A percentile compares a stretch with the other conserved stretches of the same genome.
Evolutionary conservation across 2,329 filamentous ascomycete genomes (phyloP).

Genomic region (Clonostachys solani): DNA sequence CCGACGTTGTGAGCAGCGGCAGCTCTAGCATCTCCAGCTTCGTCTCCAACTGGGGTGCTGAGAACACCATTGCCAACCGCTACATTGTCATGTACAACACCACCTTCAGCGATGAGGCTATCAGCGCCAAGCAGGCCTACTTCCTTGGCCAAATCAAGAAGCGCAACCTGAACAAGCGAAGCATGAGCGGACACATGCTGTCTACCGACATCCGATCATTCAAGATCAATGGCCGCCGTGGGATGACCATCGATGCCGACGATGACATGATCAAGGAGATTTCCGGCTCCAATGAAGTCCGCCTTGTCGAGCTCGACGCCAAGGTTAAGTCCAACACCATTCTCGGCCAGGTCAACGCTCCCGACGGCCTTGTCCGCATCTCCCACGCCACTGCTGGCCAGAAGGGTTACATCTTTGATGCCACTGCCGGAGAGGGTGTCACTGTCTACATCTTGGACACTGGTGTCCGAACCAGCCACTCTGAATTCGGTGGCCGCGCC

Average conservation of each 20-base stretch:
- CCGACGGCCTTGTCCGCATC: constrained; percentile 47
- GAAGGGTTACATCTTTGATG: constrained; percentile 37
- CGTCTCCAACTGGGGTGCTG: constrained; percentile 42
- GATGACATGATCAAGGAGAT: constrained; percentile 45
- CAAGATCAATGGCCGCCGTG: constrained; percentile 45
- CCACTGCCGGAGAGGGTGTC: constrained; percentile 46
- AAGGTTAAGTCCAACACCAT: constrained; percentile 36
- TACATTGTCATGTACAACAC: constrained; percentile 65
- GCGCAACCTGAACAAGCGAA: constrained; percentile 52
- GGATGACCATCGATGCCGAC: constrained; percentile 47
- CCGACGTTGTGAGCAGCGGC: constrained; percentile 5
- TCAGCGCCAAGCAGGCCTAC: constrained; percentile 43
- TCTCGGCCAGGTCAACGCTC: constrained; percentile 47
- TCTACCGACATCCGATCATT: constrained; percentile 42
- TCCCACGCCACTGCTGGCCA: constrained; percentile 33
- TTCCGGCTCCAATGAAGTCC: constrained; percentile 40
- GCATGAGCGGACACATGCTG: constrained; percentile 37
- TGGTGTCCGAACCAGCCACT: constrained; percentile 52
- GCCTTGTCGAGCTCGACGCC: constrained; percentile 50
- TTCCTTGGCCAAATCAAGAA: constrained; percentile 47
- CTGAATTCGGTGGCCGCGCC: constrained; percentile 52
- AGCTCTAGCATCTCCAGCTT: constrained; percentile 12
- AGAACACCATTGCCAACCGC: constrained; percentile 46
- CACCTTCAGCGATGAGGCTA: constrained; percentile 39
- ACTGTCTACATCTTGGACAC: constrained; percentile 64